phyloP scores from a whole-genome alignment of 1,284 basidiomycete species.

The Moesziomyces sp. region DNA sequence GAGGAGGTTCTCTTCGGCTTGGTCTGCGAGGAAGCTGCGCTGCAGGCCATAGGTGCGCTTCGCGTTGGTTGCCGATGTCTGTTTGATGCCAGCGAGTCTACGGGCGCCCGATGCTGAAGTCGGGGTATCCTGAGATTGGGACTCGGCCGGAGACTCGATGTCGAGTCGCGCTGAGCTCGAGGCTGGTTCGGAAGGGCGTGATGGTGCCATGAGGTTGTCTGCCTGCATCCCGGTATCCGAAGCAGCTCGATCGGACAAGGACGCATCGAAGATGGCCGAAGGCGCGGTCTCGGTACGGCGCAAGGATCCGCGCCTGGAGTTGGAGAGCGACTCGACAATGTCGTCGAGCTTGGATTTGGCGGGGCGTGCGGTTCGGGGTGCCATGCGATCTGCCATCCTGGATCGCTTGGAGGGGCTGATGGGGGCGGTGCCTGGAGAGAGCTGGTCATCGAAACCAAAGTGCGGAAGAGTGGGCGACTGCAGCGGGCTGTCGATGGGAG shows the following conservation, averaged over 20 bases:
- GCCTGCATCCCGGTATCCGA: neutral
- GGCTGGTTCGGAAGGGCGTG: constrained; percentile 15
- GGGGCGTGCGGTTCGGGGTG: constrained; percentile 18
- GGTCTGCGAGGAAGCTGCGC: constrained; percentile 47
- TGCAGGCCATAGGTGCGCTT: constrained; percentile 48
- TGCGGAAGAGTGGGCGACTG: constrained; percentile 13
- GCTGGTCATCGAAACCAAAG: constrained; percentile 3
- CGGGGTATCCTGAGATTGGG: constrained; percentile 24
- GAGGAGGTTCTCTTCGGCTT: constrained; percentile 36
- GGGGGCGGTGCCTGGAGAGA: constrained; percentile 11
- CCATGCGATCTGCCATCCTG: constrained; percentile 45
- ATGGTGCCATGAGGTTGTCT: constrained; percentile 3
- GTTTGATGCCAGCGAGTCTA: constrained; percentile 45
- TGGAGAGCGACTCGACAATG: constrained; percentile 12
- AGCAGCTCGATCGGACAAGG: neutral
- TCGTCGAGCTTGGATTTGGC: constrained; percentile 20
- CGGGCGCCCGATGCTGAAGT: constrained; percentile 12
- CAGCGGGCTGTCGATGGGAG: constrained; percentile 15
- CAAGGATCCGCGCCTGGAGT: constrained; percentile 20
- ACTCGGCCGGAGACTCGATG: constrained; percentile 12
- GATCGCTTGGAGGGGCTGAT: constrained; percentile 37
- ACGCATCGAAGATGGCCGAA: constrained; percentile 6
- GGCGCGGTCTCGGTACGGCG: constrained; percentile 41
- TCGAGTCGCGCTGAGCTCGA: constrained; percentile 9
- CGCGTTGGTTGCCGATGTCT: constrained; percentile 31